A percentile compares a stretch with the other conserved stretches of the same genome.
These are phyloP conservation scores for Coprinellus micaceus DNA, from an alignment of 768 basidiomycete species.

Conservation along the genomic window DNA sequence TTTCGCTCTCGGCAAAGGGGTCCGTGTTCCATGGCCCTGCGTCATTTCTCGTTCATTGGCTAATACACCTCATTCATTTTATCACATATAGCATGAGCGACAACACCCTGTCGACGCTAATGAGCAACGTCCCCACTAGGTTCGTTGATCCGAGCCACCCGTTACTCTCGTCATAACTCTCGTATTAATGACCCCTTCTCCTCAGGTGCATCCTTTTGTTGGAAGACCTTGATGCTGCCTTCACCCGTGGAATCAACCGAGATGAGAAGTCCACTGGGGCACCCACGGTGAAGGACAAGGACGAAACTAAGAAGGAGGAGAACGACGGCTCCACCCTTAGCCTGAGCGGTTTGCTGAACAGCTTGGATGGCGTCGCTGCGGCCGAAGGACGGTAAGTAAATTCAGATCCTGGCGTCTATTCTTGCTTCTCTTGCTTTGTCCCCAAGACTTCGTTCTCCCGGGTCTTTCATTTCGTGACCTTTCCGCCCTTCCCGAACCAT, in stretches of 20 bases:
- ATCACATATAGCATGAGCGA: conserved; percentile 71
- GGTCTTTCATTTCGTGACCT: not conserved
- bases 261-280: conserved; percentile 75
- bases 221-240: conserved; percentile 91
- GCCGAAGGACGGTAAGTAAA: conserved; percentile 74
- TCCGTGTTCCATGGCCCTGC: conserved; percentile 37
- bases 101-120: conserved; percentile 80
- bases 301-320: conserved; percentile 32
- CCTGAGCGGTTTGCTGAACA: conserved; percentile 82
- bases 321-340: conserved; percentile 80
- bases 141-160: conserved; percentile 24
- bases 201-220: conserved; percentile 84
- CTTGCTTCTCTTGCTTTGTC: too few relatives aligned
- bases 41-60: conserved; percentile 1
- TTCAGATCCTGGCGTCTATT: not conserved
- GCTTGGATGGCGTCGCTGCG: conserved; percentile 81
- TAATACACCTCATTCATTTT: not conserved
- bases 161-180: not conserved
- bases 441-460: not conserved
- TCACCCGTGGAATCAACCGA: conserved; percentile 83
- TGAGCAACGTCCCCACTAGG: conserved; percentile 87
- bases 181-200: conserved; percentile 7
- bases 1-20: conserved; percentile 87
- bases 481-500: not conserved
- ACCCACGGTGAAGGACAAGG: conserved; percentile 41